Evolutionary conservation across 148 eudicot genomes (phyloP), one percentile per base, ranked within the genome.

Genomic region (Heliosperma pusillum): DNA sequence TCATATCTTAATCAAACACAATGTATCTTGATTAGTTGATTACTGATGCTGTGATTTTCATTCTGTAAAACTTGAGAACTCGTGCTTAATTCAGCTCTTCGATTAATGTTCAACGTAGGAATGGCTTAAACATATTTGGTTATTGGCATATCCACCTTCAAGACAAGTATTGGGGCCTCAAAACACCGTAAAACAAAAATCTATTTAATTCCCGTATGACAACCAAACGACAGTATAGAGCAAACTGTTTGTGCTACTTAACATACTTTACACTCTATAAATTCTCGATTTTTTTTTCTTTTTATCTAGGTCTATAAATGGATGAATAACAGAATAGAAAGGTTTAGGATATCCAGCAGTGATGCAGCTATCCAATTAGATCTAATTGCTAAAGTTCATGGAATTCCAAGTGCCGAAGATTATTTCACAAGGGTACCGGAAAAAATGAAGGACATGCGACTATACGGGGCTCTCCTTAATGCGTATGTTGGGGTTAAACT

Each of bases 291-390:
- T 12, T 27, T 62, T 15, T 66, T 29, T 22, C 59, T 11, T 1
- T 68, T 25, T 24, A 56, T 77, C 72, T 85, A 94, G 98, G 91
- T 92, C 20, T 92, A 89, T 70, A 90, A 87, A 67, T 95, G 98
- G 98, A 95, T 95, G 91, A 88, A 83, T 63, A 84, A 84, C 82
- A 83, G 85, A 82, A 73, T 75, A 50, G 95, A 88, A 79, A 84
- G 84, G 69, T 95, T 83, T 83, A 81, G 83, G 81, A 70, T 85
- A 66, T 81, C 87, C 60, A 78, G 89, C 58, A 90, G 93, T 73
- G 98, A 95, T 58, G 75, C 86, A 40, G 98, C 97, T 57, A 88
- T 95, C 87, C 93, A 95, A 69, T 69, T 95, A 66, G 97, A 90
- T 80, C 82, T 95, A 58, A 87, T 89, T 47, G 86, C 97, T 50